Conservation (phyloP, 306 rosid species). For the Benincasa hispida region DNA sequence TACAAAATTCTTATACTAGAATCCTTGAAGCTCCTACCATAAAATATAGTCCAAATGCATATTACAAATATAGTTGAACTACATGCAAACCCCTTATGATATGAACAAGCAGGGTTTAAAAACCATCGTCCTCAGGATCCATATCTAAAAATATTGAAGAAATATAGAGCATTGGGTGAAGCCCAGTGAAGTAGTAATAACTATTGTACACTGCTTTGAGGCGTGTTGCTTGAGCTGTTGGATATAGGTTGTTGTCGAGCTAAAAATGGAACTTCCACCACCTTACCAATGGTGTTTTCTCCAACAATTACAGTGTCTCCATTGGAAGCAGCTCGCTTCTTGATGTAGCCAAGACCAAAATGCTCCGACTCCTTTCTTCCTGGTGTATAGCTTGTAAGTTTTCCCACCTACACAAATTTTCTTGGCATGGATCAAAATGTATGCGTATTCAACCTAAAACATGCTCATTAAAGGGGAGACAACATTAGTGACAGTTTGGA, state of each 20-base stretch:
- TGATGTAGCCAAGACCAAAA: slow-evolving; percentile 78
- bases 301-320: slow-evolving; percentile 57
- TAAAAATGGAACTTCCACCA: slow-evolving; percentile 68
- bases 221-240: background rate
- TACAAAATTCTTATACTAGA: background rate
- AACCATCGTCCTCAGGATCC: background rate
- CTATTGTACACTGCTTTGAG: background rate
- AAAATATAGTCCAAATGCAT: background rate
- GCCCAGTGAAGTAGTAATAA: background rate
- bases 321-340: slow-evolving; percentile 53
- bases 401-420: slow-evolving; percentile 56
- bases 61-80: background rate
- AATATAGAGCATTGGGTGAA: background rate
- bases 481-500: background rate
- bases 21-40: background rate
- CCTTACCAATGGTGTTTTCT: slow-evolving; percentile 44
- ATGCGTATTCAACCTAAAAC: background rate
- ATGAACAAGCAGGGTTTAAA: background rate
- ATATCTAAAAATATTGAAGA: background rate
- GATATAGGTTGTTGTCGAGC: slow-evolving; percentile 38
- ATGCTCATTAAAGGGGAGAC: background rate
- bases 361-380: slow-evolving; percentile 56
- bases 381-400: slow-evolving; percentile 66
- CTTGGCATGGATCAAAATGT: background rate
- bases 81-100: background rate